Evolutionary conservation across 805 yeast genomes (phyloP), one percentile per base, ranked within the genome.

Genomic region (Ogataea nitratoaversa): DNA sequence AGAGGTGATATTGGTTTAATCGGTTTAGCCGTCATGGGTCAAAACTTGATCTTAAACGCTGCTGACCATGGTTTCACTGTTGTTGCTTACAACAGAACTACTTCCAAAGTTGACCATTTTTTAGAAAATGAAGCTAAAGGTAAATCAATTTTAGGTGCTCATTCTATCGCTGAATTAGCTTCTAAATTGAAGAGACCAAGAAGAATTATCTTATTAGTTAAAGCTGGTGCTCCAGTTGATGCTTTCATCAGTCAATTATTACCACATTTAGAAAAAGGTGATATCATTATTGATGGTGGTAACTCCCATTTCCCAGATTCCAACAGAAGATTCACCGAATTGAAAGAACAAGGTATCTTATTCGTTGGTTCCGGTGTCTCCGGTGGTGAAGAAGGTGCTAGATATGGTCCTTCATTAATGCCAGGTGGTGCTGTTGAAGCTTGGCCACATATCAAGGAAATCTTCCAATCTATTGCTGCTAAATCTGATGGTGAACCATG

Each of bases 381-480:
- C 56, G 99, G 99, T 71, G 99, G 99, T 77, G 99, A 91, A 74
- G 99, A 91, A 69, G 99, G 99, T 78, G 99, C 99, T 59, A 87
- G 99, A 73, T 79, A 85, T 70, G 99, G 99, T 62, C 99, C 99
- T 49, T 90, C 98, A 49, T 78, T 91, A 69, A 91, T 91, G 99
- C 99, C 99, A 58, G 99, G 99, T 82, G 99, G 99, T 66, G 85
- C 88, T 64, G 78, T 74, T 57, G 96, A 86, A 60, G 99, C 99
- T 51, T 91, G 99, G 99, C 98, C 98, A 55, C 95, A 87, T 72
- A 85, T 91, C 65, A 91, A 91, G 82, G 82, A 80, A 49, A 93
- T 91, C 62, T 89, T 91, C 88, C 99, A 91, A 74, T 79, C 90
- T 41, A 85, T 93, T 59, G 73, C 97, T 41, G 98, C 99, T 65